phyloP scores from a whole-genome alignment of 345 rosid species.

The Dimocarpus longan region DNA sequence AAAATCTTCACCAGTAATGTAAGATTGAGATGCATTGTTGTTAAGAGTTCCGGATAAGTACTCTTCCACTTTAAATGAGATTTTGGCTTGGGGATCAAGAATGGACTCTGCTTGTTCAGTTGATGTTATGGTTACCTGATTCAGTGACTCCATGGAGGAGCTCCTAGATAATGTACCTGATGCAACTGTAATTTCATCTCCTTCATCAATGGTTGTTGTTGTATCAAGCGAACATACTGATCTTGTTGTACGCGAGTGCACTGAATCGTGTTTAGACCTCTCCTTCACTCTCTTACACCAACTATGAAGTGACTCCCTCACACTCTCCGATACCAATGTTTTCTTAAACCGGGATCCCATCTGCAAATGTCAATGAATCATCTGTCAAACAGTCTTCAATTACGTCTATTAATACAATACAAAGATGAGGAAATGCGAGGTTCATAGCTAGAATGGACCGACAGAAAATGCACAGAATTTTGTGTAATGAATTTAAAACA shows the following conservation, averaged over 20 bases:
- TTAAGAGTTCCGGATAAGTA: constrained; percentile 57
- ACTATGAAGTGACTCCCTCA: constrained; percentile 90
- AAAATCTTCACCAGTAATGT: constrained; percentile 46
- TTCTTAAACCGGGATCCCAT: constrained; percentile 89
- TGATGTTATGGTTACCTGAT: constrained; percentile 58
- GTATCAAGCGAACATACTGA: constrained; percentile 77
- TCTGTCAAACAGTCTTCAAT: too few relatives aligned
- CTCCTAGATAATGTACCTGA: constrained; percentile 71
- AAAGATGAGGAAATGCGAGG: too few relatives aligned
- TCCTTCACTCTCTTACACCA: constrained; percentile 90
- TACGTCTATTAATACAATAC: too few relatives aligned
- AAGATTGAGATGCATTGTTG: constrained; percentile 36
- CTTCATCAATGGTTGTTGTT: constrained; percentile 65
- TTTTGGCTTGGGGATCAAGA: constrained; percentile 43
- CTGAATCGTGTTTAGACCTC: constrained; percentile 60
- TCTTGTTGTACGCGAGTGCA: constrained; percentile 53
- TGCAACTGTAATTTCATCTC: constrained; percentile 77
- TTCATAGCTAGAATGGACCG: neutral
- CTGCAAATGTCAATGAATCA: constrained; percentile 25
- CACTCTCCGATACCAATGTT: constrained; percentile 81
- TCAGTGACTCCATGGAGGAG: constrained; percentile 69
- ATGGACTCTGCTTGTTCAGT: constrained; percentile 55
- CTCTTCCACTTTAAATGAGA: constrained; percentile 57
- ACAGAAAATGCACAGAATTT: neutral
- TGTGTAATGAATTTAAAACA: neutral